Percentiles rank a stretch among this genome's conserved stretches.
These are phyloP conservation scores for Fusarium succisae DNA, from an alignment of 2,329 filamentous ascomycete species.

Conservation along the genomic window DNA sequence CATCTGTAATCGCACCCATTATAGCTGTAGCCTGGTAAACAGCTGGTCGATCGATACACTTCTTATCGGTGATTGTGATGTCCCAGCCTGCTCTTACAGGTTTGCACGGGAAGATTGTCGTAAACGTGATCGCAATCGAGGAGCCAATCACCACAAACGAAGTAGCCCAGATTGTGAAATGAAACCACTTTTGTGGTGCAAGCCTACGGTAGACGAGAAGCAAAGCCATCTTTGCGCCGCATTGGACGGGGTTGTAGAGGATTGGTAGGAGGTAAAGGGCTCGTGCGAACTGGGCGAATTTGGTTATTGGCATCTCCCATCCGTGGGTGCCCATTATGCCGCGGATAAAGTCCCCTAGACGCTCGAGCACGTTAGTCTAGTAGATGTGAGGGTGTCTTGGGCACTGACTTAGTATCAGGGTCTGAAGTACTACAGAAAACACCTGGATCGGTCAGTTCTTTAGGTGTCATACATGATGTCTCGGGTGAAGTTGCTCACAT, in stretches of 20 bases:
- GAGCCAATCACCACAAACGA: constrained; percentile 13
- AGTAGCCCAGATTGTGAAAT: not conserved
- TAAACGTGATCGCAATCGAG: constrained; percentile 15
- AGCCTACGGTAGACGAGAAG: constrained; percentile 12
- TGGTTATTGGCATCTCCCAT: constrained; percentile 28
- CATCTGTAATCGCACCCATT: constrained; percentile 6
- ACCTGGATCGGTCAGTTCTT: not conserved
- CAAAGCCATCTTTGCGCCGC: constrained; percentile 3
- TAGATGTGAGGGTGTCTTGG: not conserved
- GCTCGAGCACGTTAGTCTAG: not conserved
- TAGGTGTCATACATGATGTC: not conserved
- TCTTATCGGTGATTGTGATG: not conserved
- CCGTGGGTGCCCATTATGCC: constrained; percentile 24
- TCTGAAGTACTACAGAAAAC: constrained; percentile 19
- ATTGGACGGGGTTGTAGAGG: constrained; percentile 26
- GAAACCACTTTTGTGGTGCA: constrained; percentile 13
- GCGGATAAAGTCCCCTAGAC: constrained; percentile 11
- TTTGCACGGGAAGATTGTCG: constrained; percentile 14
- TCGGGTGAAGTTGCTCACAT: not conserved
- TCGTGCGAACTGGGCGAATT: constrained; percentile 3
- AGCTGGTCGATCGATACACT: constrained; percentile 12
- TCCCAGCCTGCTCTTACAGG: constrained; percentile 14
- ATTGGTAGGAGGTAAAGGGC: constrained; percentile 9
- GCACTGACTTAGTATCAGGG: constrained; percentile 12
- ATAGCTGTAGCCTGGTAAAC: constrained; percentile 19